Base-by-base conservation (phyloP, 768 basidiomycete species). In the Phanerodontia chrysosporium region DNA sequence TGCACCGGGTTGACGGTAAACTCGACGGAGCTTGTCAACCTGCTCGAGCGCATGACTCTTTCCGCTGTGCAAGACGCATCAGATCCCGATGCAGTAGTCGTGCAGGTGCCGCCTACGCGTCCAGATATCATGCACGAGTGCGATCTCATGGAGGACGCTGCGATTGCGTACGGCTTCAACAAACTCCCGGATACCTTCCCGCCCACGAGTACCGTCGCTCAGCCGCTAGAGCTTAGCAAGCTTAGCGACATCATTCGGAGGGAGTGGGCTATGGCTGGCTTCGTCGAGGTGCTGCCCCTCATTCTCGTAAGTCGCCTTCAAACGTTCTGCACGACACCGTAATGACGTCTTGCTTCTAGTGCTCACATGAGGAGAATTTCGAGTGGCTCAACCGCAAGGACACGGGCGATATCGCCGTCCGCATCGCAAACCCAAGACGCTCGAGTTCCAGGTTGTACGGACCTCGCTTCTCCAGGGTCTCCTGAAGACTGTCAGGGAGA, bases 281-380 rank as follows among this genome's bases (percentile, higher is more conserved):
- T 95, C 93, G 83, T 93, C 51, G 97, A 99, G 74, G 95, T 92
- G 8, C 78, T 98, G 2, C 94, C 97, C 22, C 80, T 98, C 59
- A 98, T 94, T 69, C 80, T 99, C 63, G 95, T 97, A 69, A 53
- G 88, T 74, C 45, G 13, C 16, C 45, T 42, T 24, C 29, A 36
- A 14, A 16, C 21, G 35, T 27, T 22, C 28, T 1, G 29, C 22
- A 2, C 5, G 21, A 32, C n/a, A 46, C 25, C n/a, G 21, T 44
- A n/a, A 5, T 45, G 24, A 21, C 8, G 49, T 21, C 2, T 42
- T 9, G 22, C 13, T 32, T 13, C 25, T 67, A 98, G 95, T 99
- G 96, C 75, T 98, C 96, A 12, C 94, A 95, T 67, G 96, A 98
- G 73, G 97, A 99, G 76, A 98, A 98, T 76, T 99, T 98, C 69